These are phyloP conservation scores for Pneumocystis carinii DNA, from an alignment of 1,139 yeast species.

Conservation along the genomic window DNA sequence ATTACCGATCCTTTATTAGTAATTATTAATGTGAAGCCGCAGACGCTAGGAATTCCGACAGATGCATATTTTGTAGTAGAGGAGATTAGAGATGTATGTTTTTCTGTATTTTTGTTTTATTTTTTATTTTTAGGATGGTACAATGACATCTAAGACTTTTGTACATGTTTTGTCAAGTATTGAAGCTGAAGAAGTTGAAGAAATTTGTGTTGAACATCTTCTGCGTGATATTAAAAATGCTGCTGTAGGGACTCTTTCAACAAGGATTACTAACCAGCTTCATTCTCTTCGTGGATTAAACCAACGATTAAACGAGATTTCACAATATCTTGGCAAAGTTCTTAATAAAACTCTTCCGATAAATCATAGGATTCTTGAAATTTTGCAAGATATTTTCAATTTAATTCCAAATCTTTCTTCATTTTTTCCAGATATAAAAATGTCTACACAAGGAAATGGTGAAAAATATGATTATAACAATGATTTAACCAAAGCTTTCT, in stretches of 20 bases:
- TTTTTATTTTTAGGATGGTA: conserved; percentile 32
- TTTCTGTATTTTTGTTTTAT: neutral
- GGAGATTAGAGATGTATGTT: conserved; percentile 71
- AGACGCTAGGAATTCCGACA: conserved; percentile 73
- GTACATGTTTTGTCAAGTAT: conserved; percentile 83
- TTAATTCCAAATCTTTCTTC: conserved; percentile 66
- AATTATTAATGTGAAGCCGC: conserved; percentile 83
- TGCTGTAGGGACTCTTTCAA: conserved; percentile 84
- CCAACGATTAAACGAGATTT: conserved; percentile 64
- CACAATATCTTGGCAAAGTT: conserved; percentile 64
- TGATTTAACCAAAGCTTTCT: conserved; percentile 57
- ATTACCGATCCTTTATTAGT: conserved; percentile 69
- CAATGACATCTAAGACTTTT: conserved; percentile 83
- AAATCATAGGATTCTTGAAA: conserved; percentile 80
- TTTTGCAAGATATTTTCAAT: conserved; percentile 87
- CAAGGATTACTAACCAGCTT: conserved; percentile 75
- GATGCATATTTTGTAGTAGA: conserved; percentile 91
- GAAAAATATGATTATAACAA: conserved; percentile 23
- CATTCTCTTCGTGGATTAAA: conserved; percentile 79
- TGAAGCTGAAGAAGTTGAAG: conserved; percentile 98
- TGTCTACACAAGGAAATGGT: conserved; percentile 14
- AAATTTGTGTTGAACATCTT: conserved; percentile 94
- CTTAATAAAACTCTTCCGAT: conserved; percentile 60
- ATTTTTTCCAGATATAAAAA: conserved; percentile 15
- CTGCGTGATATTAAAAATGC: conserved; percentile 90